Evolutionary conservation across 2,329 filamentous ascomycete genomes (phyloP), one percentile per base, ranked within the genome.

Genomic region (Sarocladium strictum): DNA sequence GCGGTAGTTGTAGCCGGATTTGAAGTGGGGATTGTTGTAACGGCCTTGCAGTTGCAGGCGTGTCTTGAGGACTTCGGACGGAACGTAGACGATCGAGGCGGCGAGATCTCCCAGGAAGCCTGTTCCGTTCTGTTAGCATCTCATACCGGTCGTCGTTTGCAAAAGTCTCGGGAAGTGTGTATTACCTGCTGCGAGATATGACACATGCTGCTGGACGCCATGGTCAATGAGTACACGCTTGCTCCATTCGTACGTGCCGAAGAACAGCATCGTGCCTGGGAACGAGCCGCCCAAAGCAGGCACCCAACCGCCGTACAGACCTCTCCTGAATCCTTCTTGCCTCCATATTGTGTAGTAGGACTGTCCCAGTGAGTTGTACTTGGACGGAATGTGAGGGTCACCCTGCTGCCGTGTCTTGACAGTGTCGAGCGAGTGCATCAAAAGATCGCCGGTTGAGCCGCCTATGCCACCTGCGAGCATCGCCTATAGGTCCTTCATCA

Each of bases 391-490:
- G 67, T 94, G 87, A 43, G 93, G 92, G 66, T 97, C 94, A 65
- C 93, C 94, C 72, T 99, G 94, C 70, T 99, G 95, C 62, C 94
- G 84, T 47, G 94, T 99, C 75, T 99, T 99, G 64, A 99, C 94
- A 1, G 94, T 99, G 71, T 99, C 94, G 65, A 99, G 81, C 45
- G 93, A 97, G 75, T 99, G 94, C 94, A 99, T 99, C 61, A 99
- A 77, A 81, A 99, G 88, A 71, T 99, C 94, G 56, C 95, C 94
- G 55, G 88, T 95, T 15, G 89, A 92, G 53, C 94, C 94, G 65
- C 95, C 94, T 53, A 95, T 77, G 57, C 93, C 94, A 65, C 94
- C 94, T 32, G 94, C 94, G 65, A 99, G 79, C 92, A 97, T 99
- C 68, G 89, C 86, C 90, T 96, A 56, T 58, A 54, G 59, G 11